Conservation (phyloP, 306 rosid species). For the Vigna mungo region DNA sequence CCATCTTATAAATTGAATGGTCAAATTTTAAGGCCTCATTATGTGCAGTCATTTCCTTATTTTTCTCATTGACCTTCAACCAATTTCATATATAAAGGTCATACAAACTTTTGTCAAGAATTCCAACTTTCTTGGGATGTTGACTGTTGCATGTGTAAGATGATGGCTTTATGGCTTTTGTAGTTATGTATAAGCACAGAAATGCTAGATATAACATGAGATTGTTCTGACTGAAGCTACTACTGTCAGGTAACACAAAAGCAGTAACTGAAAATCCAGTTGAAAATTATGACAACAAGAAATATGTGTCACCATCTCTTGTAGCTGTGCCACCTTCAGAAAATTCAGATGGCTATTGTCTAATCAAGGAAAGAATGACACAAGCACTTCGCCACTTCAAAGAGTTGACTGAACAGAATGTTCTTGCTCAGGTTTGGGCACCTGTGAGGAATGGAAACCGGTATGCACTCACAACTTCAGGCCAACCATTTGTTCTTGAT, state of each 20-base stretch:
- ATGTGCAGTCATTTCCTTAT: background rate
- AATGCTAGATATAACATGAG: background rate
- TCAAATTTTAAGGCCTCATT: slow-evolving; percentile 15
- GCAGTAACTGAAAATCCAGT: slow-evolving; percentile 47
- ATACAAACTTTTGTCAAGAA: no score
- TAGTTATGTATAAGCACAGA: slow-evolving; percentile 13
- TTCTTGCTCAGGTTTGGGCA: slow-evolving; percentile 93
- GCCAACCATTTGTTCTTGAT: slow-evolving; percentile 88
- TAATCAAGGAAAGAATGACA: slow-evolving; percentile 82
- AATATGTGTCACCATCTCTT: slow-evolving; percentile 47
- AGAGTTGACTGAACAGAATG: slow-evolving; percentile 71
- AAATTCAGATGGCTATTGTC: slow-evolving; percentile 57
- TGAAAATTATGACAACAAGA: slow-evolving; percentile 49
- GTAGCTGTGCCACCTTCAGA: slow-evolving; percentile 51
- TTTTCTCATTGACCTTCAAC: slow-evolving; percentile 17
- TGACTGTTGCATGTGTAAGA: background rate
- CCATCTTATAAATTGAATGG: background rate
- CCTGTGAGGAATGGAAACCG: slow-evolving; percentile 68
- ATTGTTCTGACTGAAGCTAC: slow-evolving; percentile 49
- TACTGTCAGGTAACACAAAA: slow-evolving; percentile 57
- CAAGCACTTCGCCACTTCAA: slow-evolving; percentile 82
- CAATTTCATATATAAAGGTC: slow-evolving; percentile 2
- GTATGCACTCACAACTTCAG: slow-evolving; percentile 76
- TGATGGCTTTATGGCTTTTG: background rate
- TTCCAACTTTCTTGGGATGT: slow-evolving; percentile 32